These are phyloP conservation scores for Psophocarpus tetragonolobus DNA, from an alignment of 306 rosid species.

Conservation along the genomic window DNA sequence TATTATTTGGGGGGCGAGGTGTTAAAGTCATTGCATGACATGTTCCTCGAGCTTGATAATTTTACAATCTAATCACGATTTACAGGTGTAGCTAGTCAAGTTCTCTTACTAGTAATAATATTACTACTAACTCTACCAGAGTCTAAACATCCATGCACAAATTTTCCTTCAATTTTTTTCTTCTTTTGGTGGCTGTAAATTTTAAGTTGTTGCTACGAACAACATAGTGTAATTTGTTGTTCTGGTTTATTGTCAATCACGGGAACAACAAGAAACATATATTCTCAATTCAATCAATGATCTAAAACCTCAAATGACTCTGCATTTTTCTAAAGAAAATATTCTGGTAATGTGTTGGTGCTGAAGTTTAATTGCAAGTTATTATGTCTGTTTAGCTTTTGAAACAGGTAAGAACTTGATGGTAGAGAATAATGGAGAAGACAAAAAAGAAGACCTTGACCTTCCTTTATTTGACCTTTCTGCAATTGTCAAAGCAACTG, in stretches of 20 bases:
- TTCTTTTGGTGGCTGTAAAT: neutral
- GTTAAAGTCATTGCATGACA: neutral
- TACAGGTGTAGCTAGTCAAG: neutral
- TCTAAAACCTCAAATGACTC: neutral
- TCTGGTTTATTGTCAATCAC: neutral
- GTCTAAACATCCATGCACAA: conserved; percentile 14
- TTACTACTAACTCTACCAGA: neutral
- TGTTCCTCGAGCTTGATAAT: neutral
- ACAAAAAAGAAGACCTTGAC: conserved; percentile 26
- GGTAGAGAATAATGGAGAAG: conserved; percentile 21
- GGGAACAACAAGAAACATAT: neutral
- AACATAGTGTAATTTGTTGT: neutral
- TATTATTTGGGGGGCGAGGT: neutral
- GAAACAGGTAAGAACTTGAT: conserved; percentile 6
- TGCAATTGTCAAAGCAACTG: conserved; percentile 32
- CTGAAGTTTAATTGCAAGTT: neutral
- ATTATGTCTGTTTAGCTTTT: neutral
- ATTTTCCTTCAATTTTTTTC: neutral
- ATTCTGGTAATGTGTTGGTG: neutral
- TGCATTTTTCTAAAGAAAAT: neutral
- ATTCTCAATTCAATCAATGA: neutral
- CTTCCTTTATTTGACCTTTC: conserved; percentile 37
- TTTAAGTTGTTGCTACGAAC: neutral
- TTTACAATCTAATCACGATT: neutral
- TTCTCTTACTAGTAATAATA: neutral